These are phyloP conservation scores for Peniophora sp. DNA, from an alignment of 1,284 basidiomycete species.

Conservation along the genomic window DNA sequence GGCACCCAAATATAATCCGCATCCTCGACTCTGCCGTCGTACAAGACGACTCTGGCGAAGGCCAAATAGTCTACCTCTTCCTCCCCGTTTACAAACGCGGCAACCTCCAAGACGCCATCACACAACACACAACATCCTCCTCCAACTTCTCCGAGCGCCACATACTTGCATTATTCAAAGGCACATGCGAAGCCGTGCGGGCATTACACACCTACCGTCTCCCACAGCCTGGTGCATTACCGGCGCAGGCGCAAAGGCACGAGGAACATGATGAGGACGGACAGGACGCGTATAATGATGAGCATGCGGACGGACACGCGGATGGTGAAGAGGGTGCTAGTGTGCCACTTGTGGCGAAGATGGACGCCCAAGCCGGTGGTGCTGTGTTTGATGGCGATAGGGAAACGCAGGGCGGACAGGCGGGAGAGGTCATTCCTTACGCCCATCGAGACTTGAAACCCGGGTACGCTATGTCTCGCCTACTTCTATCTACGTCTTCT, in stretches of 20 bases:
- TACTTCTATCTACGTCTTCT: neutral
- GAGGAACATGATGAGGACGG: conserved; percentile 64
- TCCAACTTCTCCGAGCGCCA: conserved; percentile 83
- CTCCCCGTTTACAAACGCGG: conserved; percentile 86
- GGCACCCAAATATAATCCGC: conserved; percentile 85
- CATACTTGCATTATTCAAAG: conserved; percentile 85
- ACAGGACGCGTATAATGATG: conserved; percentile 57
- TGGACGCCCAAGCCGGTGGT: conserved; percentile 44
- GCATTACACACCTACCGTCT: conserved; percentile 87
- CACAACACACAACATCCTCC: conserved; percentile 77
- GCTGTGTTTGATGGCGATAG: conserved; percentile 75
- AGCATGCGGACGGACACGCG: conserved; percentile 51
- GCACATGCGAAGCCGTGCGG: conserved; percentile 87
- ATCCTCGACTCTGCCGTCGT: conserved; percentile 90
- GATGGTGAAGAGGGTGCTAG: conserved; percentile 33
- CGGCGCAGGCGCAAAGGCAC: conserved; percentile 30
- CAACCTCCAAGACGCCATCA: conserved; percentile 94
- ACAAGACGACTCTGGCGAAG: conserved; percentile 88
- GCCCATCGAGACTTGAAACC: conserved; percentile 98
- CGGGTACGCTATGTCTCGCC: conserved; percentile 48
- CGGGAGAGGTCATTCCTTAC: conserved; percentile 68
- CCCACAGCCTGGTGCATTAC: conserved; percentile 20
- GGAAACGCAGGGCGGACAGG: conserved; percentile 34
- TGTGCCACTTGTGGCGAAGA: conserved; percentile 44
- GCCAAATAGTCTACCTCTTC: conserved; percentile 92